Evolutionary conservation across 1,139 yeast genomes (phyloP), one percentile per base, ranked within the genome.

Genomic region (Candida buenavistaensis): DNA sequence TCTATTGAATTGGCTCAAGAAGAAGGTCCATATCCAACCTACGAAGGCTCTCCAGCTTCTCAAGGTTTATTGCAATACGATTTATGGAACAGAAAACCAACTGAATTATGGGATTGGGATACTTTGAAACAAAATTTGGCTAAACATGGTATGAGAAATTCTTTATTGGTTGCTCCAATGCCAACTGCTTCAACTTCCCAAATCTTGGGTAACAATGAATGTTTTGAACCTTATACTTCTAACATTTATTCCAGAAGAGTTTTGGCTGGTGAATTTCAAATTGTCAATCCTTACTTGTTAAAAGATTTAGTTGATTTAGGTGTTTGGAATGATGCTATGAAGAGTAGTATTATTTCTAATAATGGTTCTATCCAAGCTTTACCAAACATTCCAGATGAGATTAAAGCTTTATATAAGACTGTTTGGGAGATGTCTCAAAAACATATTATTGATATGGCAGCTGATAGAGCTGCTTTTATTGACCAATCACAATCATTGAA

Each of bases 151-250:
- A 50, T 77, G 35, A 64, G 82, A 53, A 77, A 77, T 59, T 77
- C 82, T n/a, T 59, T 77, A 32, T 63, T 77, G 42, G 78, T 77
- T 39, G 82, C 82, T 2, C 81, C 81, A 40, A 77, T 77, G 82
- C 82, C 82, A 30, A 77, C 82, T 36, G 82, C 82, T 16, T 75
- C 82, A 11, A 76, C 82, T 7, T 77, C 82, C 3, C 82, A 76
- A 56, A 76, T 77, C 37, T 64, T 77, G 48, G 82, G 82, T 44
- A 71, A 68, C 55, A 77, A 75, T 51, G 82, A 77, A 57, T 77
- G 82, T 57, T 77, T 77, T 51, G 82, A 77, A 54, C 82, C 82
- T 23, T 74, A 66, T 55, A 77, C 82, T 19, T 75, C 81, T 11
- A 77, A 77, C 52, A 68, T 77, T 43, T 77, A 76, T 52, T 68